Evolutionary conservation across 192 early-diverging fungal species (phyloP).

Genomic region (Coemansia reversa): DNA sequence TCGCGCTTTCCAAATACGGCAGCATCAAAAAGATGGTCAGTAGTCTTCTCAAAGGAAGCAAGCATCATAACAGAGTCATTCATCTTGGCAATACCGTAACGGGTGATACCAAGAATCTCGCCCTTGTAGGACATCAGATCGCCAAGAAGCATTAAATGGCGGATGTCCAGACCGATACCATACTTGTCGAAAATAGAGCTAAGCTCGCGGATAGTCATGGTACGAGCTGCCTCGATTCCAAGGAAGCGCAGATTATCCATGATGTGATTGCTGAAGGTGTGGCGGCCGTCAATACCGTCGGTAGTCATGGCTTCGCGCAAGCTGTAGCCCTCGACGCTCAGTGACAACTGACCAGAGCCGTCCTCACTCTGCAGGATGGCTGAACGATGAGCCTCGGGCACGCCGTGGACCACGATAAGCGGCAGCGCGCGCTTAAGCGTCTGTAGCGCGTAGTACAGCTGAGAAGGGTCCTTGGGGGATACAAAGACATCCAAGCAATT

Average conservation of each 20-base stretch:
- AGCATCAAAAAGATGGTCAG: slow-evolving; percentile 98
- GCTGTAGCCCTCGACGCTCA: slow-evolving; percentile 93
- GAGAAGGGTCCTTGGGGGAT: slow-evolving; percentile 57
- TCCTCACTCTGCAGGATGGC: slow-evolving; percentile 62
- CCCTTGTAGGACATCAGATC: slow-evolving; percentile 99
- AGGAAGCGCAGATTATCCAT: slow-evolving; percentile 88
- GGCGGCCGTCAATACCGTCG: slow-evolving; percentile 81
- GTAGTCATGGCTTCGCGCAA: slow-evolving; percentile 93
- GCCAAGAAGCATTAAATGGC: slow-evolving; percentile 94
- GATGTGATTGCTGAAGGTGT: slow-evolving; percentile 86
- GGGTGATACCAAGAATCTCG: slow-evolving; percentile 96
- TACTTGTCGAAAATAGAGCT: slow-evolving; percentile 79
- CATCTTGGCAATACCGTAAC: slow-evolving; percentile 99
- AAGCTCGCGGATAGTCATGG: slow-evolving; percentile 90
- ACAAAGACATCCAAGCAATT: slow-evolving; percentile 70
- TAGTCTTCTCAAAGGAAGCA: slow-evolving; percentile 99
- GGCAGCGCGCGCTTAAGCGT: slow-evolving; percentile 80
- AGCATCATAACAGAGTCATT: slow-evolving; percentile 99
- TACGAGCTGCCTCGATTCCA: slow-evolving; percentile 94
- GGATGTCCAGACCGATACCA: slow-evolving; percentile 91
- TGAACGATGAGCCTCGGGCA: slow-evolving; percentile 78
- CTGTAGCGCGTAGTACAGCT: slow-evolving; percentile 76
- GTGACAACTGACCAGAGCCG: slow-evolving; percentile 44
- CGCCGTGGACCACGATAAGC: slow-evolving; percentile 85
- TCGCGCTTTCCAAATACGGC: slow-evolving; percentile 94